These are phyloP conservation scores for Trichoderma citrinoviride DNA, from an alignment of 2,329 filamentous ascomycete genomes.

Conservation along the genomic window DNA sequence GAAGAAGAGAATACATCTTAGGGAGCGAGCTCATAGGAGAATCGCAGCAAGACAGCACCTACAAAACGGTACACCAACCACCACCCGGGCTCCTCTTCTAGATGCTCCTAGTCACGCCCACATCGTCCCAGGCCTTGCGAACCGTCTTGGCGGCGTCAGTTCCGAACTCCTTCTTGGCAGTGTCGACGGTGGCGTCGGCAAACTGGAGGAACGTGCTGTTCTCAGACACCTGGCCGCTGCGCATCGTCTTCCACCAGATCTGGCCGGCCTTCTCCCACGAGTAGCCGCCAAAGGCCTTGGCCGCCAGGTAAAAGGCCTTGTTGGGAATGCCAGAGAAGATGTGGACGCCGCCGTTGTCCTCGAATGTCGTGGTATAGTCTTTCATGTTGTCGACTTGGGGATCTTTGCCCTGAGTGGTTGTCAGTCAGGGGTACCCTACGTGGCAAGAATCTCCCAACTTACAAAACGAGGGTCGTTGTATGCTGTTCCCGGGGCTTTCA, in stretches of 20 bases:
- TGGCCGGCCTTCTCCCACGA: conserved; percentile 54
- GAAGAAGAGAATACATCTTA: not conserved
- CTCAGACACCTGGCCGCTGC: conserved; percentile 41
- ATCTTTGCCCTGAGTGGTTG: conserved; percentile 45
- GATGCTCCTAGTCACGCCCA: conserved; percentile 40
- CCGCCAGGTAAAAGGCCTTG: conserved; percentile 52
- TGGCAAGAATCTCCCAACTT: conserved; percentile 27
- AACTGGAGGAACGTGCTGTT: conserved; percentile 48
- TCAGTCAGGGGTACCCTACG: not conserved
- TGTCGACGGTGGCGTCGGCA: conserved; percentile 47
- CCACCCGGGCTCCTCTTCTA: conserved; percentile 25
- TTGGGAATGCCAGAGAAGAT: conserved; percentile 58
- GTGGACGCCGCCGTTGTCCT: conserved; percentile 55
- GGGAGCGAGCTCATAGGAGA: not conserved
- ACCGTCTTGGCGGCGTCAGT: conserved; percentile 43
- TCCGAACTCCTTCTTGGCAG: conserved; percentile 44
- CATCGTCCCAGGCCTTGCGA: conserved; percentile 47
- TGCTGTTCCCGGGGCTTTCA: conserved; percentile 54
- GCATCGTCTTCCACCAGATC: conserved; percentile 53
- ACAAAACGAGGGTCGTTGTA: conserved; percentile 52
- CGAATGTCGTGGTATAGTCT: conserved; percentile 38
- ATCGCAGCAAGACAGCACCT: not conserved
- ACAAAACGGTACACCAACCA: conserved; percentile 8
- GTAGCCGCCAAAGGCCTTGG: conserved; percentile 49
- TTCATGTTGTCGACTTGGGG: conserved; percentile 50